phyloP scores from a whole-genome alignment of 352 stramenopile species.

The Phytophthora fragariae region DNA sequence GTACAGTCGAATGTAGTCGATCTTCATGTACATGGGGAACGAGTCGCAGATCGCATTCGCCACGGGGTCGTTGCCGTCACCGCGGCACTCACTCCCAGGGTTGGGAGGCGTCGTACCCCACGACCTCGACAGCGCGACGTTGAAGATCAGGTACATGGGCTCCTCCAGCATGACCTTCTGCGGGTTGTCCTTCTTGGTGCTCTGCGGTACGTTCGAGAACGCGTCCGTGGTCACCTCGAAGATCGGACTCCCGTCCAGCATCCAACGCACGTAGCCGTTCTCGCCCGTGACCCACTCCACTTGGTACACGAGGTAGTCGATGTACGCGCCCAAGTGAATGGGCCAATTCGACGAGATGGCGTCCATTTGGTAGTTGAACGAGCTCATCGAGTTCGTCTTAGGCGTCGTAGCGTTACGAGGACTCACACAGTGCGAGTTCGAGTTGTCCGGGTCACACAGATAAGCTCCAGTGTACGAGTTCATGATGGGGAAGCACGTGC shows the following conservation, averaged over 20 bases:
- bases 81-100: constrained; percentile 45
- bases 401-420: constrained; percentile 49
- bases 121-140: constrained; percentile 58
- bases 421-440: constrained; percentile 43
- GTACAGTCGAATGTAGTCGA: constrained; percentile 89
- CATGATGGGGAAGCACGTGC: constrained; percentile 47
- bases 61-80: constrained; percentile 53
- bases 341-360: constrained; percentile 72
- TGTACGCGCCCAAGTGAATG: constrained; percentile 62
- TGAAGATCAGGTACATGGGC: constrained; percentile 75
- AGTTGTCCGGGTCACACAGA: constrained; percentile 68
- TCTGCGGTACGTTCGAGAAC: constrained; percentile 54
- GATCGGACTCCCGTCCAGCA: constrained; percentile 52
- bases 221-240: constrained; percentile 66
- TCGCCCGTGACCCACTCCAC: constrained; percentile 65
- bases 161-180: constrained; percentile 69
- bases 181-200: constrained; percentile 51
- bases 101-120: constrained; percentile 62
- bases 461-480: constrained; percentile 63
- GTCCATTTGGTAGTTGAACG: constrained; percentile 80
- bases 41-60: constrained; percentile 75
- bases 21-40: constrained; percentile 88
- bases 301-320: constrained; percentile 60
- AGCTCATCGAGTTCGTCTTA: constrained; percentile 64
- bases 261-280: constrained; percentile 68